Conservation (phyloP, 371 early-diverging fungal species). For the Mortierella sp. region DNA sequence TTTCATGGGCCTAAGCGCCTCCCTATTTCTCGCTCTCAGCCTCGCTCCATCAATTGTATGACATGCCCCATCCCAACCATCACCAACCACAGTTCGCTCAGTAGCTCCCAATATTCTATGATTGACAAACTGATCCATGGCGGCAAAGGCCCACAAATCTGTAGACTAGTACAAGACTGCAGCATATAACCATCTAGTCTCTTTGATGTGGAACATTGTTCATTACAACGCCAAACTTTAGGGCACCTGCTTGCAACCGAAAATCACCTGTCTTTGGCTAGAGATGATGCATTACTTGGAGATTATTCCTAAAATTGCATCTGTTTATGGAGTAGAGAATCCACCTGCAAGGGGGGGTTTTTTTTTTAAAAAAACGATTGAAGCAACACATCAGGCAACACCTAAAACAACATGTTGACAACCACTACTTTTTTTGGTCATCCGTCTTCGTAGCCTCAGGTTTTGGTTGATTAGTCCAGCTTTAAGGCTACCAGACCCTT, state of each 20-base stretch:
- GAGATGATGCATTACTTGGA: slow-evolving; percentile 40
- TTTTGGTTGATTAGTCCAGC: slow-evolving; percentile 20
- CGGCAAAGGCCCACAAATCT: not conserved
- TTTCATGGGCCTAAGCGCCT: not conserved
- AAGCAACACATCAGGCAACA: not conserved
- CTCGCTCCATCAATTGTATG: slow-evolving; percentile 19
- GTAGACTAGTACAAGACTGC: not conserved
- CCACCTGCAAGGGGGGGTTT: slow-evolving; percentile 47
- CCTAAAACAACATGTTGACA: not conserved
- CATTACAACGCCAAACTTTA: slow-evolving; percentile 37
- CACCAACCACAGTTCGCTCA: slow-evolving; percentile 8
- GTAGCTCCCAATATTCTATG: slow-evolving; percentile 1
- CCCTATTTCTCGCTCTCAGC: slow-evolving; percentile 9
- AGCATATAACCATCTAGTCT: slow-evolving; percentile 9
- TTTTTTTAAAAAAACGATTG: not conserved
- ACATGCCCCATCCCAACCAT: slow-evolving; percentile 8
- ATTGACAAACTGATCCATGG: slow-evolving; percentile 25
- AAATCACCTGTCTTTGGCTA: slow-evolving; percentile 16
- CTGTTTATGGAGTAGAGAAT: slow-evolving; percentile 28
- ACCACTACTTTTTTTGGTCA: not conserved
- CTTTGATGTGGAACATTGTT: slow-evolving; percentile 31
- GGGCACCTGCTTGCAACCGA: slow-evolving; percentile 22
- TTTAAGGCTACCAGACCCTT: not conserved
- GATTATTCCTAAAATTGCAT: slow-evolving; percentile 27
- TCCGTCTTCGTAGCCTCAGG: slow-evolving; percentile 1